Base-by-base conservation (phyloP, 345 rosid genomes). In the Abelmoschus esculentus region DNA sequence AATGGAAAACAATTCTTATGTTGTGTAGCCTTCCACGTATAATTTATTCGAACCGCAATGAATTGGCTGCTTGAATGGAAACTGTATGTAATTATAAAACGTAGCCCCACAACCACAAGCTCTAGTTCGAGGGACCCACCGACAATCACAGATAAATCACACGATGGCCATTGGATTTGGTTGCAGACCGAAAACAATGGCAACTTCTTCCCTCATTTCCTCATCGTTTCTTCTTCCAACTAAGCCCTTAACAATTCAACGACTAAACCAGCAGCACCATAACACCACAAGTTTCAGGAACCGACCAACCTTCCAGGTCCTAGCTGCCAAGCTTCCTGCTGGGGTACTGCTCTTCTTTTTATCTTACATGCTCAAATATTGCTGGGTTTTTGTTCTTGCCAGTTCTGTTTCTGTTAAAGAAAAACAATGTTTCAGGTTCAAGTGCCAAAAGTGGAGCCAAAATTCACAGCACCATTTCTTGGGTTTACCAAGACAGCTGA, bases 401-500 rank as follows among this genome's bases (percentile, higher is more conserved):
- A 29, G 6, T 50, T 19, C 1, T 68, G 52, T 19, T 62, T 6
- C 19, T n/a, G 36, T 8, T 6, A 63, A 57, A 34, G 26, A 7
- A 3, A 2, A 14, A 3, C 17, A 47, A 47, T 36, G 66, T n/a
- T 13, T 54, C 71, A 83, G 96, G 82, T 90, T 78, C 83, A 82
- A 68, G 29, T 89, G 72, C 97, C 97, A 19, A 93, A 85, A 79
- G 88, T 57, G 73, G 75, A 87, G 77, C 96, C 98, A 0, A 85
- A 87, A 29, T 84, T 86, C 66, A 71, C 74, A 74, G 74, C 85
- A 44, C 92, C 92, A 1, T 85, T 90, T 80, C 79, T 84, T 15
- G 98, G 96, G 42, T 93, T 90, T 68, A 93, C 93, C 6, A 84
- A 60, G 72, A 87, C 93, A 12, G 98, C 92, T 38, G 92, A 90